Evolutionary conservation across 306 rosid species (phyloP).

Genomic region (Cucumis melo): DNA sequence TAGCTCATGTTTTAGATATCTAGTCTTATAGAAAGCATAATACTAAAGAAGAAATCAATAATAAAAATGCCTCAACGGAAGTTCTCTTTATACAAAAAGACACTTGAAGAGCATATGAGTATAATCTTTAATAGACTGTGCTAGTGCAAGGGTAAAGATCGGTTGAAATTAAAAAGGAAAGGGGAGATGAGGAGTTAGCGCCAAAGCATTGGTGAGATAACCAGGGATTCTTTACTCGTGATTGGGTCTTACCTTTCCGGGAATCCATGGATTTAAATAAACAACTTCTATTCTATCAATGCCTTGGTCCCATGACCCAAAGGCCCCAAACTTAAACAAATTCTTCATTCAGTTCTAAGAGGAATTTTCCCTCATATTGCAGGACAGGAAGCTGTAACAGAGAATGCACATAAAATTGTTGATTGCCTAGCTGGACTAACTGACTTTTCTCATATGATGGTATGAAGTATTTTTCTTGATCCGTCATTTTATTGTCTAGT

Average conservation of each 20-base stretch:
- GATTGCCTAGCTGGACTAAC: conserved; percentile 44
- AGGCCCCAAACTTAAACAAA: background rate
- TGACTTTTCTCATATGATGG: conserved; percentile 74
- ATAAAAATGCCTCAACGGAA: no score
- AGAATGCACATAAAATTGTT: conserved; percentile 53
- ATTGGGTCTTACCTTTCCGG: background rate
- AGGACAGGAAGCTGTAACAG: conserved; percentile 60
- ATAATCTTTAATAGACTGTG: background rate
- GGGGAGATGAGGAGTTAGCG: background rate
- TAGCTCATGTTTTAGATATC: no score
- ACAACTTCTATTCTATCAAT: background rate
- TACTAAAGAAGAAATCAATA: no score
- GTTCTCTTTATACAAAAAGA: no score
- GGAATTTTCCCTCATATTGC: conserved; percentile 14
- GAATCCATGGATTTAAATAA: background rate
- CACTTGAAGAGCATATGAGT: no score
- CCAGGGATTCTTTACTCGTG: background rate
- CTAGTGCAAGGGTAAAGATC: background rate
- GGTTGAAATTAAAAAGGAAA: background rate
- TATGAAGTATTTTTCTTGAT: conserved; percentile 17
- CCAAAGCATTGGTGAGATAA: background rate
- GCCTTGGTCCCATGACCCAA: background rate
- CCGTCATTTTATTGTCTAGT: conserved; percentile 4
- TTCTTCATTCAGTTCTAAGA: background rate
- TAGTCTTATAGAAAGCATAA: no score